Conservation (phyloP, 352 stramenopile genomes). For the Pythium apleroticum region DNA sequence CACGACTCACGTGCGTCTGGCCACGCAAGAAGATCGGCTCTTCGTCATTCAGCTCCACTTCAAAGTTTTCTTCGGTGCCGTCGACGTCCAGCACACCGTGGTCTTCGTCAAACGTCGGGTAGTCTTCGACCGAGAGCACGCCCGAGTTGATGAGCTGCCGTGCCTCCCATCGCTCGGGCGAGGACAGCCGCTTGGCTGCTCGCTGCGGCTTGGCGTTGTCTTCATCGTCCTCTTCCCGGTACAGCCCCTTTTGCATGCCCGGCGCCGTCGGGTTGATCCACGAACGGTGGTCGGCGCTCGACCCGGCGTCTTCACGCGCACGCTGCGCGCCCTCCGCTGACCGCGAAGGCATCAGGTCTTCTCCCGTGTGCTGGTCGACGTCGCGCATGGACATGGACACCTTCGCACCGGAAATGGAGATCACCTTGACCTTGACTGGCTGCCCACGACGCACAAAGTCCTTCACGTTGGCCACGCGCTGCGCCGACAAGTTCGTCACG, state of each 20-base stretch:
- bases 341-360: conserved; percentile 94
- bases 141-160: conserved; percentile 98
- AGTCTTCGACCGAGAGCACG: conserved; percentile 97
- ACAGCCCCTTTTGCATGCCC: conserved; percentile 59
- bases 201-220: conserved; percentile 75
- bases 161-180: conserved; percentile 96
- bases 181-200: conserved; percentile 90
- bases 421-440: conserved; percentile 96
- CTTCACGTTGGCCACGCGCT: conserved; percentile 86
- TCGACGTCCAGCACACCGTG: conserved; percentile 86
- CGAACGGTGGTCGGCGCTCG: conserved; percentile 53
- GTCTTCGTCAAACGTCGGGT: conserved; percentile 97
- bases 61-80: conserved; percentile 84
- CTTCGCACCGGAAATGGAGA: conserved; percentile 89
- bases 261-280: conserved; percentile 88
- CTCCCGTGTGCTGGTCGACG: conserved; percentile 94
- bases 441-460: conserved; percentile 87
- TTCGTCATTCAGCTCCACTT: conserved; percentile 96
- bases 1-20: conserved; percentile 89
- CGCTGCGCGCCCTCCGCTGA: conserved; percentile 59
- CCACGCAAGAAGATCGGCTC: conserved; percentile 97
- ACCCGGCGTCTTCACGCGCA: conserved; percentile 47
- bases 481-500: conserved; percentile 90
- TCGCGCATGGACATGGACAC: conserved; percentile 97
- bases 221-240: conserved; percentile 47